Conservation (phyloP, 192 early-diverging fungal genomes). For the Entomortierella lignicola region DNA sequence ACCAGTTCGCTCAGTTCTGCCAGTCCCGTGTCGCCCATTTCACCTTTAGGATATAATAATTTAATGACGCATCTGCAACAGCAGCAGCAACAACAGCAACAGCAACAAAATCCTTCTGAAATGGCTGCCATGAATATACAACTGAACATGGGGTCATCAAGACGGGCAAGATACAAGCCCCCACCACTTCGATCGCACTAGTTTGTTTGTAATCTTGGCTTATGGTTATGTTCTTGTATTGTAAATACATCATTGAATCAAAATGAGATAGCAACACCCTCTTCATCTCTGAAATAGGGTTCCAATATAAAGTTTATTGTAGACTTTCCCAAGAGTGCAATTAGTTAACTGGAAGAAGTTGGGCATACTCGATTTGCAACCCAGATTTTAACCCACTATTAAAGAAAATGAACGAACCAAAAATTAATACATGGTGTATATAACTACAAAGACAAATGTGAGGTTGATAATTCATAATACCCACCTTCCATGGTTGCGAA, state of each 20-base stretch:
- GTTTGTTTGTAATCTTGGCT: too few species aligned
- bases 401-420: not conserved
- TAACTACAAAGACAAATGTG: too few species aligned
- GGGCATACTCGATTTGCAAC: conserved; percentile 16
- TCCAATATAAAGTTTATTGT: too few species aligned
- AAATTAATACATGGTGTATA: not conserved
- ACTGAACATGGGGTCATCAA: conserved; percentile 45
- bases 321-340: too few species aligned
- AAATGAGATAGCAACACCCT: too few species aligned
- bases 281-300: too few species aligned
- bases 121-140: conserved; percentile 31
- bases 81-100: conserved; percentile 6
- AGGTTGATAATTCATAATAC: too few species aligned
- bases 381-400: conserved; percentile 10
- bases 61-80: conserved; percentile 15
- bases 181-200: conserved; percentile 24
- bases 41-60: not conserved
- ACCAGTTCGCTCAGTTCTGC: not conserved
- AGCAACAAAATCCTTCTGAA: conserved; percentile 21
- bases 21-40: not conserved
- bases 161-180: conserved; percentile 41
- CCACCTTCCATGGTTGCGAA: conserved; percentile 18
- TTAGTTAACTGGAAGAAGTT: conserved; percentile 9
- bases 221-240: too few species aligned
- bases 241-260: too few species aligned